These are phyloP conservation scores for Fistulina hepatica DNA, from an alignment of 1,284 basidiomycete species.

Conservation along the genomic window DNA sequence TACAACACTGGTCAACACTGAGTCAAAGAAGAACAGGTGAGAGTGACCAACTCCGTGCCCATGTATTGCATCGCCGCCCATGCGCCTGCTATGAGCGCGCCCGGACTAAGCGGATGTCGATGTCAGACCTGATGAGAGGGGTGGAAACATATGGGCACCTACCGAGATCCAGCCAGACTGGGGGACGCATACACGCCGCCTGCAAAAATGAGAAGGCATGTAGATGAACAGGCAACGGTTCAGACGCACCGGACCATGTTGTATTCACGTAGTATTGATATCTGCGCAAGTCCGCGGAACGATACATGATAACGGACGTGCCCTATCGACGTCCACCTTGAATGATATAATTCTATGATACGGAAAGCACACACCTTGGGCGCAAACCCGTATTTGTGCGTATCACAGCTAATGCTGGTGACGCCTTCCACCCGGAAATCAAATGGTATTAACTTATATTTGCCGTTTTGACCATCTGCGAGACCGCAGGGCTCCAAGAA, in stretches of 20 bases:
- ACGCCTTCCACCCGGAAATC: slow-evolving; percentile 89
- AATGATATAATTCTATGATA: slow-evolving; percentile 30
- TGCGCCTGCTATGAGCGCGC: slow-evolving; percentile 86
- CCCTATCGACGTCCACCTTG: slow-evolving; percentile 71
- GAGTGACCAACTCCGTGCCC: slow-evolving; percentile 58
- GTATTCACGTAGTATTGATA: slow-evolving; percentile 83
- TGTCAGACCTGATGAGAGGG: slow-evolving; percentile 7
- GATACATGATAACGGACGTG: slow-evolving; percentile 92
- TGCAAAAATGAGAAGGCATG: slow-evolving; percentile 14
- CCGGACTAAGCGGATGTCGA: slow-evolving; percentile 47
- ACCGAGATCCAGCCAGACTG: slow-evolving; percentile 83
- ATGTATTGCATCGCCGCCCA: slow-evolving; percentile 96
- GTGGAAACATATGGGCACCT: slow-evolving; percentile 18
- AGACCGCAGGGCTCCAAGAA: slow-evolving; percentile 63
- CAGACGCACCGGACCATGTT: slow-evolving; percentile 55
- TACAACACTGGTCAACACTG: slow-evolving; percentile 21
- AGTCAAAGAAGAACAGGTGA: too few relatives aligned
- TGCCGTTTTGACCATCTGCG: slow-evolving; percentile 38
- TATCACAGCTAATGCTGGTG: slow-evolving; percentile 86
- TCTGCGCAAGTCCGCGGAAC: slow-evolving; percentile 56
- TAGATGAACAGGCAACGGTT: slow-evolving; percentile 3
- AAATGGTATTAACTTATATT: slow-evolving; percentile 51
- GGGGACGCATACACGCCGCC: slow-evolving; percentile 79
- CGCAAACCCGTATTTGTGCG: slow-evolving; percentile 60
- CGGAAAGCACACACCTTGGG: slow-evolving; percentile 1